Base-by-base conservation (phyloP, 2,329 filamentous ascomycete genomes). In the Madurella fahalii region DNA sequence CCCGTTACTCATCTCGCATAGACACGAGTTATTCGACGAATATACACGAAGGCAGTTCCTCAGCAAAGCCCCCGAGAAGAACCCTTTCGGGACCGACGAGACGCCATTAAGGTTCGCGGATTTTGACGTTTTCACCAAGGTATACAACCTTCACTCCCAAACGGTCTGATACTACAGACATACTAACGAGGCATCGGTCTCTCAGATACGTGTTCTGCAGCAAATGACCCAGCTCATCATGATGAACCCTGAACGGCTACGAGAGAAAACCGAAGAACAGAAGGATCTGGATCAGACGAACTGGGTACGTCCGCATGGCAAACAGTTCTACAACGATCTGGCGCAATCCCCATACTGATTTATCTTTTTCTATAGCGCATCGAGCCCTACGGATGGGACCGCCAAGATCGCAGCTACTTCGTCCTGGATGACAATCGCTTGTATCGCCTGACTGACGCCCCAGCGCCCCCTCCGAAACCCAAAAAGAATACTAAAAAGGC, bases 391-490 rank as follows among this genome's bases (percentile, higher is more conserved):
- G 94, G 94, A 9, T 97, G 90, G 84, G 94, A 99, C 69, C 80
- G 84, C 18, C 79, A 96, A 45, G 92, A 95, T 60, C 86, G 90
- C 39, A 85, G 85, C 37, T 95, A 97, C 68, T 95, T 87, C 66
- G 86, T 97, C 2, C 80, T 99, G 3, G 93, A 97, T 64, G 94
- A 99, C 68, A 95, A 96, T 64, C 83, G 94, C 58, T 77, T 99
- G 41, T 99, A 99, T 69, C 88, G 92, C 53, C 79, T 87, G 58
- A 90, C 89, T n/a, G 89, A 95, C 56, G 80, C 87, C 25, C 82
- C 84, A 1, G 77, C 82, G 2, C 80, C 83, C n/a, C 69, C 78
- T 2, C 70, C 79, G 25, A 87, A 87, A 66, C 76, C 82, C 2
- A 77, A 78, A 70, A 82, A 79, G 62, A 89, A 84, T 64, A 82